Evolutionary conservation across 371 early-diverging fungal species (phyloP), one percentile per base, ranked within the genome.

Genomic region (Circinella umbellata): DNA sequence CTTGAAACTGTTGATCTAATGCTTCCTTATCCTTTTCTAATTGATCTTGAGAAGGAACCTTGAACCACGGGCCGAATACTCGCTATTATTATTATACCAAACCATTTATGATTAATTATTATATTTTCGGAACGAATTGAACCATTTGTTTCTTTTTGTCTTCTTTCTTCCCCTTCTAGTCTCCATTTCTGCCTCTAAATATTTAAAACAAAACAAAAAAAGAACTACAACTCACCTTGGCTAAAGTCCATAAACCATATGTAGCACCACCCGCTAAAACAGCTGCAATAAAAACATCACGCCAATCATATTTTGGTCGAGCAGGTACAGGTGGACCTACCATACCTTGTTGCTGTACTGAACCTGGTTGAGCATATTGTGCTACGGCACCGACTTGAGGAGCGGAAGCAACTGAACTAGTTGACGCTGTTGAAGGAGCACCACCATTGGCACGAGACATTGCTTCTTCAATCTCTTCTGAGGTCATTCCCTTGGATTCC

Each of bases 391-490:
- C 57, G 46, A 42, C 75, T 37, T 49, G 47, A 49, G 72, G 64
- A 69, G 69, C 36, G 15, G 76, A 47, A n/a, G 10, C n/a, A 8
- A 75, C 70, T 11, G 76, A 48, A 15, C 82, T 59, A 38, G 80
- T 51, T n/a, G 81, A 37, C 35, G 67, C 35, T 34, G 66, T 5
- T 34, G 71, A 38, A 38, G 76, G 20, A 36, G 69, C 37, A 48
- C 81, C 78, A 34, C 85, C 86, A 66, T 80, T 86, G 13, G 86
- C 88, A 47, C 91, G 85, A 27, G 85, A 76, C 80, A 99, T 81
- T 13, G 99, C 99, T 63, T 89, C 92, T 70, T 97, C 93, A 70
- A 99, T 97, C 80, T 99, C 99, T 18, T 88, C 92, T 10, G 89
- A 81, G 18, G 95, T 94, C 75, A 99, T 84, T 1, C 98, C 98